phyloP scores from a whole-genome alignment of 768 basidiomycete genomes.

The Leccinum uliginosum region DNA sequence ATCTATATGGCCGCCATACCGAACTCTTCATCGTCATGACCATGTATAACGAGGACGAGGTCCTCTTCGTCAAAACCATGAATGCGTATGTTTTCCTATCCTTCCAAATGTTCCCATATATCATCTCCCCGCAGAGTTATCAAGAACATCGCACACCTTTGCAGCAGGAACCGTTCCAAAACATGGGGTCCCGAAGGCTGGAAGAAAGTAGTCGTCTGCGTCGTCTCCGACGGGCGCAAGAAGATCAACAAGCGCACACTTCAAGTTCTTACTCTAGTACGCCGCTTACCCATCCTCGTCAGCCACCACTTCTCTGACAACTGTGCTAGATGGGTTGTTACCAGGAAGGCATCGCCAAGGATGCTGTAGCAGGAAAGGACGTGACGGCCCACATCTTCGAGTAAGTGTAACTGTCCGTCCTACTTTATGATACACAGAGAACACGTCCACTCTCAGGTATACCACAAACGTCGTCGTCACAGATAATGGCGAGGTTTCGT shows the following conservation, averaged over 20 bases:
- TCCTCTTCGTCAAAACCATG: slow-evolving; percentile 76
- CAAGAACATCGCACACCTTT: slow-evolving; percentile 82
- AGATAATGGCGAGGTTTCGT: slow-evolving; percentile 73
- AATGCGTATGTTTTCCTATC: slow-evolving; percentile 55
- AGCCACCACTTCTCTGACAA: background rate
- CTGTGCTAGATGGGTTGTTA: slow-evolving; percentile 70
- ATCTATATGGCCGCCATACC: slow-evolving; percentile 73
- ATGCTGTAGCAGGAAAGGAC: slow-evolving; percentile 83
- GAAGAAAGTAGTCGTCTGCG: slow-evolving; percentile 87
- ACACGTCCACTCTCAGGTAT: slow-evolving; percentile 42
- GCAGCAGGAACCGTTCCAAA: slow-evolving; percentile 63
- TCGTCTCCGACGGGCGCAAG: slow-evolving; percentile 80
- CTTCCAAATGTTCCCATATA: background rate
- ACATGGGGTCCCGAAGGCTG: slow-evolving; percentile 86
- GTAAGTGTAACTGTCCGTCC: slow-evolving; percentile 37
- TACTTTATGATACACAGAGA: background rate
- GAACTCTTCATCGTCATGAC: slow-evolving; percentile 96
- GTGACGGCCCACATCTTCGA: slow-evolving; percentile 94
- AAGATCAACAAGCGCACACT: slow-evolving; percentile 90
- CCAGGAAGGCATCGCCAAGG: slow-evolving; percentile 88
- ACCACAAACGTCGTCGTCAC: slow-evolving; percentile 77
- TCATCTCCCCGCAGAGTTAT: slow-evolving; percentile 52
- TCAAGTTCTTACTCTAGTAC: slow-evolving; percentile 78
- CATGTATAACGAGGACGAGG: slow-evolving; percentile 92
- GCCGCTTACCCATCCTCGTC: slow-evolving; percentile 18